Base-by-base conservation (phyloP, 2,329 filamentous ascomycete species). In the Fusarium sp. region DNA sequence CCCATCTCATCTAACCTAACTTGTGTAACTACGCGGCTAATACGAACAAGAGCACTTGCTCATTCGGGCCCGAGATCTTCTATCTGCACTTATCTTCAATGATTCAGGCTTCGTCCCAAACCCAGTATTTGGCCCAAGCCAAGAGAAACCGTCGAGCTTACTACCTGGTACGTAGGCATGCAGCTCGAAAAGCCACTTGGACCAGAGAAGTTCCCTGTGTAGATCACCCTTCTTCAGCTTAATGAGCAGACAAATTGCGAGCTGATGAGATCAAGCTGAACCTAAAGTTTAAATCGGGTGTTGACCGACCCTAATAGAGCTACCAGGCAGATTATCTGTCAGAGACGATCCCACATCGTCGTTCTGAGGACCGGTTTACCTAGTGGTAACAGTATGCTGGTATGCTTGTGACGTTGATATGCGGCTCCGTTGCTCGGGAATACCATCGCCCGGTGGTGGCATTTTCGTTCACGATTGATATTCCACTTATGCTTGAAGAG, bases 201-300 rank as follows among this genome's bases (percentile, higher is more conserved):
- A 43, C n/a, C 36, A 38, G 28, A 23, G 5, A 17, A 21, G n/a
- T 15, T 20, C 6, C n/a, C 7, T 28, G 24, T 28, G 24, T 20
- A 38, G 36, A 56, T 59, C 50, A 8, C 36, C 26, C 34, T 30
- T 24, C 30, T 39, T 61, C 32, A 48, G n/a, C 43, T 49, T 48
- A 48, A 21, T 46, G 47, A 62, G 36, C 34, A 20, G 34, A 15
- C 10, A 30, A 50, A 28, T 44, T 57, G 39, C 38, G 17, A 50
- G 20, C 34, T 26, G 26, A 68, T 65, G 55, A 61, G 56, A 51
- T 68, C 65, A 68, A 54, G 17, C 42, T 48, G 28, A 51, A 66
- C 55, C 46, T 46, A 50, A 66, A 64, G 30, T 39, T 32, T 42
- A n/a, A 30, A 47, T 20, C 23, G 23, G 45, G 30, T 42, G 53